Base-by-base conservation (phyloP, 2,329 filamentous ascomycete species). In the Pseudogymnoascus sp. region DNA sequence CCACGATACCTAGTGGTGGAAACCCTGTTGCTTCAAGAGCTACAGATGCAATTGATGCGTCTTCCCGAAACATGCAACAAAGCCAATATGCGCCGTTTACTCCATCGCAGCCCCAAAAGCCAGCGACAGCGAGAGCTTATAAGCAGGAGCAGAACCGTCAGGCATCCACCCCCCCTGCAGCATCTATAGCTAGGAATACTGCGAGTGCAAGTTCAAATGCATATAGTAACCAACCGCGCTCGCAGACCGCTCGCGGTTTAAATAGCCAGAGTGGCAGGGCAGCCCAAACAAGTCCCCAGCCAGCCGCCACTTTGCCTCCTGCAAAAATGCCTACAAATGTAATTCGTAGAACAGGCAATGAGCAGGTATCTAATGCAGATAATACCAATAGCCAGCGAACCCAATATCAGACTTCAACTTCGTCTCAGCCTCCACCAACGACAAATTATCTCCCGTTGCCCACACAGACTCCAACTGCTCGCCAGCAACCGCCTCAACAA, bases 381-480 rank as follows among this genome's bases (percentile, higher is more conserved):
- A 36, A 58, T 61, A 48, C 18, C 13, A 61, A 27, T 58, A 35
- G 9, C 29, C 60, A 61, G 15, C 27, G 21, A 37, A 40, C 35
- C 25, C 40, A 61, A 35, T 58, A 61, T n/a, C 48, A 42, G 21
- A n/a, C 60, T 15, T 9, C 39, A 13, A 13, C 40, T 18, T 13
- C n/a, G 15, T 35, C 33, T 12, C 60, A 62, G 9, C 48, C 15
- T 9, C 58, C 45, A 36, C 60, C 18, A 10, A 59, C 42, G 13
- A 36, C 27, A 15, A 61, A 27, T 29, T 45, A 42, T 36, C 48
- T 29, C 35, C 52, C 15, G 9, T 36, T 59, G 18, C 25, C 21
- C 58, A 40, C 13, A n/a, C 55, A 62, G n/a, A 29, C 18, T n/a
- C 36, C 55, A 59, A 37, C 55, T 36, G 9, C 55, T 36, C 36